phyloP scores from a whole-genome alignment of 257 asterid species.

The Cynanchum wilfordii region DNA sequence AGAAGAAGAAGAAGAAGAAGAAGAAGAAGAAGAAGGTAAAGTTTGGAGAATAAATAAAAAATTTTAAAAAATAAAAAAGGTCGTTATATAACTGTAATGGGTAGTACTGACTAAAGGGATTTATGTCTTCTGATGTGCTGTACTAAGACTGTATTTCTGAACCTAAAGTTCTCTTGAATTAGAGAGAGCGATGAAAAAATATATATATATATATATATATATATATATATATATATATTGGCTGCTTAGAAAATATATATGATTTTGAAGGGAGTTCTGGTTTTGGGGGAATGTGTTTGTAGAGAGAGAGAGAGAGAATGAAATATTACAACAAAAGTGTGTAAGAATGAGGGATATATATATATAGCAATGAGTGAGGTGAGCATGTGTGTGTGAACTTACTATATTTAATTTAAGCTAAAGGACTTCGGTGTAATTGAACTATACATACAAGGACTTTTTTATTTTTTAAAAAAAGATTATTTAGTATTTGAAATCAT shows the following conservation, averaged over 20 bases:
- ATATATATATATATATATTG: background rate
- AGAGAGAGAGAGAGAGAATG: slow-evolving; percentile 13
- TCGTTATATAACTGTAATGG: slow-evolving; percentile 37
- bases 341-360: slow-evolving; percentile 12
- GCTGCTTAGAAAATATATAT: slow-evolving; percentile 7
- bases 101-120: slow-evolving; percentile 39
- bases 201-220: background rate
- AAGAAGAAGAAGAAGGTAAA: slow-evolving; percentile 12
- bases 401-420: background rate
- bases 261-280: background rate
- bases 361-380: slow-evolving; percentile 19
- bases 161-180: background rate
- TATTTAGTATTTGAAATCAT: too few species aligned
- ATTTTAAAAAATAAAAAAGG: slow-evolving; percentile 4
- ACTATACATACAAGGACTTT: too few species aligned
- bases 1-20: background rate
- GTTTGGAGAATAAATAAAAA: background rate
- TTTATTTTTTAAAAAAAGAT: too few species aligned
- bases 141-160: background rate
- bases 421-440: background rate
- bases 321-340: slow-evolving; percentile 13
- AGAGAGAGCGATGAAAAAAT: background rate
- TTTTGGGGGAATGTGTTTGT: too few species aligned
- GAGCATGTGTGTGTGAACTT: background rate
- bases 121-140: slow-evolving; percentile 26